Conservation (phyloP, 148 eudicot genomes). For the Pouteria glomerata region DNA sequence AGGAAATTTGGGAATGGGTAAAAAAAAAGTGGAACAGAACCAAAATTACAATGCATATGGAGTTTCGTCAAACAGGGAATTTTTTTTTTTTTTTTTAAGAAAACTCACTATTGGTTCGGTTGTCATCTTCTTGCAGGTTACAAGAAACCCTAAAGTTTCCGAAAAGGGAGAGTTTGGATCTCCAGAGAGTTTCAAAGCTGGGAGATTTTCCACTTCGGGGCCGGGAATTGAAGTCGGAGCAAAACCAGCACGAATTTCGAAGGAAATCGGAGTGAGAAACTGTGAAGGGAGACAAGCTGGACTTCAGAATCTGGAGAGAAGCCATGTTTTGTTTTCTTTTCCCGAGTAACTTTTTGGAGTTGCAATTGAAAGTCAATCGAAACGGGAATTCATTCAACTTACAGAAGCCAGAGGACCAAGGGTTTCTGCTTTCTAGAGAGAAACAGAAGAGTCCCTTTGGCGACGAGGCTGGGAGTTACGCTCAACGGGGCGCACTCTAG, state of each 20-base stretch:
- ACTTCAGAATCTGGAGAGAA: slow-evolving; percentile 45
- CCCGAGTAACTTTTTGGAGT: too few relatives aligned
- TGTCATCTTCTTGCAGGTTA: slow-evolving; percentile 43
- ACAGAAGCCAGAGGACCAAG: slow-evolving; percentile 17
- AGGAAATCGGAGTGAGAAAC: slow-evolving; percentile 21
- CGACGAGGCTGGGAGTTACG: too few relatives aligned
- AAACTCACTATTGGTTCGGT: slow-evolving; percentile 36
- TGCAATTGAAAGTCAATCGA: not conserved
- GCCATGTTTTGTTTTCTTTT: slow-evolving; percentile 33
- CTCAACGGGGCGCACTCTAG: slow-evolving; percentile 28
- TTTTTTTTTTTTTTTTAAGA: too few relatives aligned
- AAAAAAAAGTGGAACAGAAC: not conserved
- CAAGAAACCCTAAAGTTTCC: slow-evolving; percentile 42
- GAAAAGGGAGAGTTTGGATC: too few relatives aligned
- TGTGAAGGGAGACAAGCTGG: slow-evolving; percentile 26
- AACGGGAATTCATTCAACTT: slow-evolving; percentile 22
- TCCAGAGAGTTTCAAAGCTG: slow-evolving; percentile 20
- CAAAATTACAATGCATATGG: too few relatives aligned
- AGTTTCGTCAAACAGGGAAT: too few relatives aligned
- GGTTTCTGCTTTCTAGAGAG: too few relatives aligned
- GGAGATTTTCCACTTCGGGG: slow-evolving; percentile 15
- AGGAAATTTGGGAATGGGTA: too few relatives aligned
- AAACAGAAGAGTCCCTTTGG: too few relatives aligned
- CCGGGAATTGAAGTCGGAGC: slow-evolving; percentile 28
- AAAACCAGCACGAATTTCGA: slow-evolving; percentile 18